Evolutionary conservation across 208 protist genomes (phyloP).

Genomic region (Leptomonas seymouri): DNA sequence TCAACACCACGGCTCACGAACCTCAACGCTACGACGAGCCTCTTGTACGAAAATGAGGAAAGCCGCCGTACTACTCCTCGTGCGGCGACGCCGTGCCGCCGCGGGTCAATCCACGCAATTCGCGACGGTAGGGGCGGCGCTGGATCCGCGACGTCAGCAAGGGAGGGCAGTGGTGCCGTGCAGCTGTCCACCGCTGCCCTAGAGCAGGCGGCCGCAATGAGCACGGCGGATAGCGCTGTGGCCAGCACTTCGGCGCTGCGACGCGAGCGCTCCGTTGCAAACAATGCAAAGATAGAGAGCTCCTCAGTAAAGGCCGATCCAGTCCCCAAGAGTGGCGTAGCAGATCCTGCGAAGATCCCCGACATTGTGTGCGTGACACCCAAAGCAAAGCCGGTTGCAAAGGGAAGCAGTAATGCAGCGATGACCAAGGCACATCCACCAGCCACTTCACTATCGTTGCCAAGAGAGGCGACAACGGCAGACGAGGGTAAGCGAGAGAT

Average conservation of each 20-base stretch:
- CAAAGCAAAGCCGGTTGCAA: not conserved
- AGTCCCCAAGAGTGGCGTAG: not conserved
- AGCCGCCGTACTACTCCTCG: constrained; percentile 15
- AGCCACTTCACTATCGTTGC: not conserved
- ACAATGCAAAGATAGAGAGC: not conserved
- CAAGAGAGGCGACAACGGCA: not conserved
- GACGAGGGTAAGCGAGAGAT: constrained; percentile 36
- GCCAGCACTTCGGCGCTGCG: not conserved
- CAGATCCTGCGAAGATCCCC: constrained; percentile 1
- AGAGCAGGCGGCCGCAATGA: not conserved
- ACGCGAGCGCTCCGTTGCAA: not conserved
- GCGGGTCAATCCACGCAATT: not conserved
- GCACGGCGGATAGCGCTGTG: not conserved
- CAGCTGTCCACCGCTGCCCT: not conserved
- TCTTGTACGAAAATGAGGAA: constrained; percentile 30
- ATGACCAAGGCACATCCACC: not conserved
- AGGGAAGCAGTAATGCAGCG: not conserved
- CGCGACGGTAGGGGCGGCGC: constrained; percentile 7
- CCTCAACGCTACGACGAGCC: constrained; percentile 17
- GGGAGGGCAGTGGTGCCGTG: not conserved
- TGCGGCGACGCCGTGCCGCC: constrained; percentile 18
- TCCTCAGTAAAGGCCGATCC: not conserved
- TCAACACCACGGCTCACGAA: not conserved
- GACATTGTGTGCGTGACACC: constrained; percentile 3
- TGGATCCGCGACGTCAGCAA: not conserved